Conservation (phyloP, 768 basidiomycete species). For the Hebeloma cylindrosporum region DNA sequence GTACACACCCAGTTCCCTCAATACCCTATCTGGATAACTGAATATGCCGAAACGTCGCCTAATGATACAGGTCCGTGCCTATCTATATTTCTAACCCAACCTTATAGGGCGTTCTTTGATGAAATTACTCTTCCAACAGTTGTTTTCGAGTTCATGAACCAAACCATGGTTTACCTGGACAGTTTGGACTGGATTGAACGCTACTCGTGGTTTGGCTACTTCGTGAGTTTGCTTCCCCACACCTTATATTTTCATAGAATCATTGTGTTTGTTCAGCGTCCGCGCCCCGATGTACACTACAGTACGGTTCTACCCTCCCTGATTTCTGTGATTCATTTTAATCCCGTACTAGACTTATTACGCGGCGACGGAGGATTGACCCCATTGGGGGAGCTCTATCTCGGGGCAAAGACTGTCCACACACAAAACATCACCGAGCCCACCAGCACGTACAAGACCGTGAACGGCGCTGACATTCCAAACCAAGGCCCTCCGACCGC, state of each 20-base stretch:
- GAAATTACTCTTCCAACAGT: slow-evolving; percentile 27
- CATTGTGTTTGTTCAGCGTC: slow-evolving; percentile 33
- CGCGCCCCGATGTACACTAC: slow-evolving; percentile 38
- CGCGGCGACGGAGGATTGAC: slow-evolving; percentile 45
- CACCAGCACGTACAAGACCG: slow-evolving; percentile 30
- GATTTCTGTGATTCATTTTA: slow-evolving; percentile 3
- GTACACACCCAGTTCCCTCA: slow-evolving; percentile 51
- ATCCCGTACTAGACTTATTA: slow-evolving; percentile 38
- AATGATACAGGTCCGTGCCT: slow-evolving; percentile 37
- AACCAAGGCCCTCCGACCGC: slow-evolving; percentile 36
- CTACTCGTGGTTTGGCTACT: slow-evolving; percentile 62
- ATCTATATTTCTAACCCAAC: not conserved
- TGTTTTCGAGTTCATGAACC: slow-evolving; percentile 55
- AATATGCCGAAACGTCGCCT: slow-evolving; percentile 56
- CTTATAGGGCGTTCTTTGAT: no score
- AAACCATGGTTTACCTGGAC: slow-evolving; percentile 57
- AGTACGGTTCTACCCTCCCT: slow-evolving; percentile 32
- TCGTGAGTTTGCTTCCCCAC: slow-evolving; percentile 12
- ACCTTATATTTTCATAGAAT: slow-evolving; percentile 1
- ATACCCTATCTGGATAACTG: slow-evolving; percentile 62
- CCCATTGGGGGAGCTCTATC: slow-evolving; percentile 44
- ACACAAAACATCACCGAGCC: slow-evolving; percentile 33
- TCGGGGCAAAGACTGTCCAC: slow-evolving; percentile 45
- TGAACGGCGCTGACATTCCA: slow-evolving; percentile 37
- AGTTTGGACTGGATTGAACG: slow-evolving; percentile 56